phyloP scores from a whole-genome alignment of 163 green algal species.

The Prototheca wickerhamii region DNA sequence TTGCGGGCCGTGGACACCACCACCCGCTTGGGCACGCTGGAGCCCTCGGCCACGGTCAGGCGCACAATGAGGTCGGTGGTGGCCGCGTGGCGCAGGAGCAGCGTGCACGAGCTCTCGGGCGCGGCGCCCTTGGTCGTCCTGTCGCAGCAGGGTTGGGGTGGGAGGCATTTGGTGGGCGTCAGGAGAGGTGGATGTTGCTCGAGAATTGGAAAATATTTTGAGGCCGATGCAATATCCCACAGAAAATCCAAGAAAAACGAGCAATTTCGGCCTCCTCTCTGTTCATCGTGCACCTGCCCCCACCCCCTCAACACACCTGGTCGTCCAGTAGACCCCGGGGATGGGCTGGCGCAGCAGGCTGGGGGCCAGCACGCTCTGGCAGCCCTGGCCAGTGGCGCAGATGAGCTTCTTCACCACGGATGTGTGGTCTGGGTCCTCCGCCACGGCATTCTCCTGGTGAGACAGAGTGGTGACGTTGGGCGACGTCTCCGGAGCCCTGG shows the following conservation, averaged over 20 bases:
- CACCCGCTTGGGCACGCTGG: background rate
- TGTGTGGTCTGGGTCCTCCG: background rate
- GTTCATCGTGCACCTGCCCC: background rate
- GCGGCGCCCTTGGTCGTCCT: background rate
- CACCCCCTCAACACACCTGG: background rate
- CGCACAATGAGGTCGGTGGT: background rate
- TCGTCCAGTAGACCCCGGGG: slow-evolving; percentile 1
- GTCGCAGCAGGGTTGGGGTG: background rate
- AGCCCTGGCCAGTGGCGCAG: background rate
- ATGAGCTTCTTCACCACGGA: background rate
- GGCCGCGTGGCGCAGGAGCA: background rate
- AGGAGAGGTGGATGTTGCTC: background rate
- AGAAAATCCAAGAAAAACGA: no score
- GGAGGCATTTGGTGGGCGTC: background rate
- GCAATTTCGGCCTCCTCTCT: no score
- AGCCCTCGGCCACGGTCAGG: background rate
- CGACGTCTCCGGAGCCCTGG: background rate
- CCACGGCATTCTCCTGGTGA: background rate
- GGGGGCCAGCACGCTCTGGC: background rate
- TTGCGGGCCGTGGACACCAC: background rate
- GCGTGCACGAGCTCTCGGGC: background rate
- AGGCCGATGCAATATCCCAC: background rate
- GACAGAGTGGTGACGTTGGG: background rate
- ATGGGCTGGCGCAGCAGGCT: background rate
- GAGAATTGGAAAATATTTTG: background rate